Conservation (phyloP, 371 early-diverging fungal genomes). For the Rhizopus delemar region DNA sequence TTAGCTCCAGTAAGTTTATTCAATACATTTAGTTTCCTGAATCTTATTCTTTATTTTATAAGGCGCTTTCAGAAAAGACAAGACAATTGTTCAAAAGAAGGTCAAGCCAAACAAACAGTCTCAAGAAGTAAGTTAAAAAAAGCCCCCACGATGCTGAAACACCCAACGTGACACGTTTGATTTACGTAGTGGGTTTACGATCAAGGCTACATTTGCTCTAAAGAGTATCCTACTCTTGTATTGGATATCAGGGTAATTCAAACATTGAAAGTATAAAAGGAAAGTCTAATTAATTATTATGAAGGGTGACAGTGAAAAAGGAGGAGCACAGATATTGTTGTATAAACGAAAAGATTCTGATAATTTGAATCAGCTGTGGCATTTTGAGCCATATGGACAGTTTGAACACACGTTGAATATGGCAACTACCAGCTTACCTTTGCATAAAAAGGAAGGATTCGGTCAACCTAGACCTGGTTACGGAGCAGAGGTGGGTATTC, state of each 20-base stretch:
- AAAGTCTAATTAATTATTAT: neutral
- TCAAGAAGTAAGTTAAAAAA: constrained; percentile 35
- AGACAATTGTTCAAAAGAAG: constrained; percentile 48
- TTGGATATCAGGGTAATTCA: constrained; percentile 48
- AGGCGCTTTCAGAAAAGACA: constrained; percentile 54
- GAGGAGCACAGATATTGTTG: constrained; percentile 47
- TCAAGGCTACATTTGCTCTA: constrained; percentile 45
- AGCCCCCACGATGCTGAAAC: neutral
- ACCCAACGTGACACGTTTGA: neutral
- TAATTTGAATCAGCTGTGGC: constrained; percentile 52
- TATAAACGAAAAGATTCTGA: constrained; percentile 49
- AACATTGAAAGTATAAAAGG: neutral
- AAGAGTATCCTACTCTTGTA: constrained; percentile 45
- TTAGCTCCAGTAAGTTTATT: constrained; percentile 37
- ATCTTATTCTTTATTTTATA: neutral
- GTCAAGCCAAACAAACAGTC: constrained; percentile 37
- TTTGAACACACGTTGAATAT: constrained; percentile 41
- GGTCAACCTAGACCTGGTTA: constrained; percentile 50
- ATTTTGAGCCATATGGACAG: constrained; percentile 43
- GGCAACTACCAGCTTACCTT: constrained; percentile 32
- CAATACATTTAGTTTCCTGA: neutral
- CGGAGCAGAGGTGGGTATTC: constrained; percentile 48
- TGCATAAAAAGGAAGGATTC: constrained; percentile 48
- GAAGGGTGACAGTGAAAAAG: constrained; percentile 46
- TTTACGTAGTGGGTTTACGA: constrained; percentile 44